Evolutionary conservation across 768 basidiomycete species (phyloP).

Genomic region (Psilocybe tampanensis): DNA sequence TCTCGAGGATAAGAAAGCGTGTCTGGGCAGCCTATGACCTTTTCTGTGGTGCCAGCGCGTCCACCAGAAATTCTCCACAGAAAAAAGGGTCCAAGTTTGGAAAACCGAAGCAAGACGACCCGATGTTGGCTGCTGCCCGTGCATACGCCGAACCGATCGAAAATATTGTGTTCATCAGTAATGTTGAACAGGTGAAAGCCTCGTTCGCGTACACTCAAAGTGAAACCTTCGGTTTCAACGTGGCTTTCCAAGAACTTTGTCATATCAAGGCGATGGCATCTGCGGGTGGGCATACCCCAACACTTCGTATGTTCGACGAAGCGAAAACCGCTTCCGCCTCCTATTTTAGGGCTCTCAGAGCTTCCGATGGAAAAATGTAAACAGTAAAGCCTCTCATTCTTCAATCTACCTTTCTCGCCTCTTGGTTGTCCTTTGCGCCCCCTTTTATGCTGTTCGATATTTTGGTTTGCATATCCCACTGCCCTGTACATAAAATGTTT

Average conservation of each 20-base stretch:
- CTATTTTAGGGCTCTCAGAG: constrained; percentile 28
- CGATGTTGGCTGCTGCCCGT: constrained; percentile 25
- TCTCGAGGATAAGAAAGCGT: constrained; percentile 40
- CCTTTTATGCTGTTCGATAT: background rate
- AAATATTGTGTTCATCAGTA: constrained; percentile 26
- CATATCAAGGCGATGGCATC: constrained; percentile 53
- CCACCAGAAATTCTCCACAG: constrained; percentile 4
- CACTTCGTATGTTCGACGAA: constrained; percentile 40
- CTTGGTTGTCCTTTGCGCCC: background rate
- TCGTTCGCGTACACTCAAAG: constrained; percentile 50
- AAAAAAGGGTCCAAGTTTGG: constrained; percentile 10
- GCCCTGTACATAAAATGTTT: no score
- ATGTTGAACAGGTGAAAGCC: constrained; percentile 52
- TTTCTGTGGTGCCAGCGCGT: constrained; percentile 19
- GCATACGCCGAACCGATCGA: constrained; percentile 31
- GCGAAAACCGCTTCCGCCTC: constrained; percentile 33
- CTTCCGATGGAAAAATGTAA: constrained; percentile 10
- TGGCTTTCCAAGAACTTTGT: constrained; percentile 58
- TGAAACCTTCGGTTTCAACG: constrained; percentile 46
- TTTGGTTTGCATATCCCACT: no score
- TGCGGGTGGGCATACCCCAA: constrained; percentile 35
- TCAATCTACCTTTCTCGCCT: background rate
- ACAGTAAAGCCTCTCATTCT: background rate
- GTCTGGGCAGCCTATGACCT: constrained; percentile 28
- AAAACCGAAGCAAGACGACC: constrained; percentile 27